phyloP scores from a whole-genome alignment of 306 rosid species.

The Geum urbanum region DNA sequence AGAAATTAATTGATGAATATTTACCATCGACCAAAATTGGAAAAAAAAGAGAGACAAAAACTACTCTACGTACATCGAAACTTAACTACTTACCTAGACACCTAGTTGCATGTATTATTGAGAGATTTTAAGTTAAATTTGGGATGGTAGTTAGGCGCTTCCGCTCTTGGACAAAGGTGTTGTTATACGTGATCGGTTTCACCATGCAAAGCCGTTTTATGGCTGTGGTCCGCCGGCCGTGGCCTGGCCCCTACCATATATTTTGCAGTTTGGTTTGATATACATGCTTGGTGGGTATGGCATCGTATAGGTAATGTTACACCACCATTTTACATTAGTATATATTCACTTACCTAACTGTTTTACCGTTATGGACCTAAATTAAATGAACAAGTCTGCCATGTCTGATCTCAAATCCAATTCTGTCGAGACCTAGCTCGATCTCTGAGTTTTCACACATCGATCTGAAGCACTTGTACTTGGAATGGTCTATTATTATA shows the following conservation, averaged over 20 bases:
- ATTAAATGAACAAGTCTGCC: constrained; percentile 48
- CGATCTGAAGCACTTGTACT: background rate
- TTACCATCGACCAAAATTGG: too few relatives aligned
- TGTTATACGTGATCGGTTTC: background rate
- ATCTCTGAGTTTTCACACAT: background rate
- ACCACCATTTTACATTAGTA: constrained; percentile 10
- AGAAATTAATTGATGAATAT: too few relatives aligned
- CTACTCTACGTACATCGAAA: too few relatives aligned
- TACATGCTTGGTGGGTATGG: constrained; percentile 15
- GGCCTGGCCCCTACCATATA: background rate
- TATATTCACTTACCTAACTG: constrained; percentile 37
- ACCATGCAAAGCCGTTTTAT: background rate
- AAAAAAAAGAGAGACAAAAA: too few relatives aligned
- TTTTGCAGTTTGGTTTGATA: constrained; percentile 8
- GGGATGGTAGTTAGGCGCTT: constrained; percentile 1
- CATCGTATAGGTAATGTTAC: constrained; percentile 10
- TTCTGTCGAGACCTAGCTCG: background rate
- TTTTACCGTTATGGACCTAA: constrained; percentile 36
- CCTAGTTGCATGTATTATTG: too few relatives aligned
- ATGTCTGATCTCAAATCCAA: constrained; percentile 23
- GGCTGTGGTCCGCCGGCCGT: background rate
- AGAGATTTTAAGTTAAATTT: too few relatives aligned
- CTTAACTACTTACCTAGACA: too few relatives aligned
- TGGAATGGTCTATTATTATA: background rate
- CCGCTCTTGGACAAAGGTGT: constrained; percentile 1